A percentile compares a stretch with the other conserved stretches of the same genome.
phyloP scores from a whole-genome alignment of 2,329 filamentous ascomycete genomes.

The Alternaria viburni region DNA sequence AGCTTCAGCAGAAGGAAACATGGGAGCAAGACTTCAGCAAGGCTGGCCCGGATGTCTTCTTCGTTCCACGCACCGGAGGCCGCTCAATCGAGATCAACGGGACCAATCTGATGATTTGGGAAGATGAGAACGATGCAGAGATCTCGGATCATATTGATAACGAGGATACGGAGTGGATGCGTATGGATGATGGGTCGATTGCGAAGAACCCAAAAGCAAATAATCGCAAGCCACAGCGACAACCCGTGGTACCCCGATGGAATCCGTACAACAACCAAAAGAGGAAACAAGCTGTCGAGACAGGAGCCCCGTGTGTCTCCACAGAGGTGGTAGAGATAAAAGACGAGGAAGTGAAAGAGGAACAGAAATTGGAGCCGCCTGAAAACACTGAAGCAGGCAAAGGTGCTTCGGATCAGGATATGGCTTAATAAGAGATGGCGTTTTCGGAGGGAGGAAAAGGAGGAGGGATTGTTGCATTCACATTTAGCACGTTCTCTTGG shows the following conservation, averaged over 20 bases:
- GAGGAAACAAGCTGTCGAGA: conserved; percentile 30
- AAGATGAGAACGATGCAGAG: conserved; percentile 47
- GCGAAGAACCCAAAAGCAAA: conserved; percentile 44
- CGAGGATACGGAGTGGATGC: conserved; percentile 44
- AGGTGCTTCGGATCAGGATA: conserved; percentile 24
- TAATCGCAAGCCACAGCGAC: conserved; percentile 39
- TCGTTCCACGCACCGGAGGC: conserved; percentile 48
- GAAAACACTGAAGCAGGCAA: conserved; percentile 9
- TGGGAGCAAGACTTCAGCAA: conserved; percentile 46
- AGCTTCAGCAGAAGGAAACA: conserved; percentile 46
- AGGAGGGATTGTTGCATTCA: conserved; percentile 12
- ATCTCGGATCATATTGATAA: conserved; percentile 48
- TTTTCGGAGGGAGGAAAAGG: not conserved
- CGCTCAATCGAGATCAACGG: conserved; percentile 46
- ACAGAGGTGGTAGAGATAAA: conserved; percentile 27
- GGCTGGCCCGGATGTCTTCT: conserved; percentile 32
- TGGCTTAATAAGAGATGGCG: conserved; percentile 11
- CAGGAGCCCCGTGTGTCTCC: conserved; percentile 26
- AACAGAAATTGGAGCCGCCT: conserved; percentile 19
- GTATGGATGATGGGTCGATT: conserved; percentile 48
- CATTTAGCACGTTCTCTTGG: conserved; percentile 26
- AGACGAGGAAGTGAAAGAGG: conserved; percentile 12
- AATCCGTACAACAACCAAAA: conserved; percentile 42
- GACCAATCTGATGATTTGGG: conserved; percentile 50
- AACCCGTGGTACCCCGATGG: conserved; percentile 37